Percentiles rank a stretch among this genome's conserved stretches.
phyloP scores from a whole-genome alignment of 2,329 filamentous ascomycete genomes.

The Aspergillus sp. region DNA sequence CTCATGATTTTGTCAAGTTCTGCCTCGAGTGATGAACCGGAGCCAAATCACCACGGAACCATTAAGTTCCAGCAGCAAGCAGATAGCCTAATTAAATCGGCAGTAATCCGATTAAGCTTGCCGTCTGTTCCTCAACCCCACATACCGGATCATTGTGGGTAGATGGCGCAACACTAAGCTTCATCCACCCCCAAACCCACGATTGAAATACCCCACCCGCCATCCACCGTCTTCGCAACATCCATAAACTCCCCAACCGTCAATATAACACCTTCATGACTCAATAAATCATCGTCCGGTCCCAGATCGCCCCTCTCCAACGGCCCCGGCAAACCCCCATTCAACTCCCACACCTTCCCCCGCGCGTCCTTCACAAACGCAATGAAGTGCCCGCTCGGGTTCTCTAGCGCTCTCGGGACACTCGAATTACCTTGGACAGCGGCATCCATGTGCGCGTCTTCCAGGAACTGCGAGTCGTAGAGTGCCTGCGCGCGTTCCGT shows the following conservation, averaged over 20 bases:
- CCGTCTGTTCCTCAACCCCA: too few species aligned
- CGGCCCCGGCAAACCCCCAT: slow-evolving; percentile 33
- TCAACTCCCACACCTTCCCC: slow-evolving; percentile 35
- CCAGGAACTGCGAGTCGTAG: slow-evolving; percentile 40
- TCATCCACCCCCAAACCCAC: background rate
- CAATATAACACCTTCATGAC: slow-evolving; percentile 21
- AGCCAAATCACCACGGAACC: too few species aligned
- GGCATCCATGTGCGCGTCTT: slow-evolving; percentile 23
- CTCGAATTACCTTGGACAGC: slow-evolving; percentile 3
- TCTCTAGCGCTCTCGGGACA: slow-evolving; percentile 4
- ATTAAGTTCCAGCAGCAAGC: too few species aligned
- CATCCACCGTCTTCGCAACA: background rate
- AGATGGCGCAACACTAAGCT: background rate
- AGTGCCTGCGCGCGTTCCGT: slow-evolving; percentile 51
- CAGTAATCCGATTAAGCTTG: too few species aligned
- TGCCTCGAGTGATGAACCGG: too few species aligned
- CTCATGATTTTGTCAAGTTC: too few species aligned
- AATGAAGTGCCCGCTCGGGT: slow-evolving; percentile 27
- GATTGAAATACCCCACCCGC: slow-evolving; percentile 1
- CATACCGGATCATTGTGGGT: too few species aligned
- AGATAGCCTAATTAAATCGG: too few species aligned
- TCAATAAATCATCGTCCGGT: slow-evolving; percentile 32
- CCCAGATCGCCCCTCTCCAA: slow-evolving; percentile 27
- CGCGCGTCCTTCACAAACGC: slow-evolving; percentile 32
- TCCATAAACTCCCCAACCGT: slow-evolving; percentile 15